Evolutionary conservation across 1,139 yeast species (phyloP).

Genomic region (Suhomyces maxii): DNA sequence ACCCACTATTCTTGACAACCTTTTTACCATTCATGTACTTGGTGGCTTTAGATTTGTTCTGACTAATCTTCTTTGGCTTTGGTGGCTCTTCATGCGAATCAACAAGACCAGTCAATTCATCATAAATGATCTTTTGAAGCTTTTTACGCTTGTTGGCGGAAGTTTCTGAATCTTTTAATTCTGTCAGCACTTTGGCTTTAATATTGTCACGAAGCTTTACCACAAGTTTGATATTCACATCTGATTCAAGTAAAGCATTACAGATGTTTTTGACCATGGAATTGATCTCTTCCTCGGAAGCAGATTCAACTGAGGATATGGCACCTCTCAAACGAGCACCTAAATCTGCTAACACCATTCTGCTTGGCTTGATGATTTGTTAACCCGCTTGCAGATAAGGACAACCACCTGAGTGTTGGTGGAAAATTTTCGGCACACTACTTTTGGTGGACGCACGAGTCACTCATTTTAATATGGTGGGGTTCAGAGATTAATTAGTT

Average conservation of each 20-base stretch:
- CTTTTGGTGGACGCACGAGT: constrained; percentile 3
- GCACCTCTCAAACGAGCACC: constrained; percentile 82
- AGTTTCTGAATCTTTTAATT: constrained; percentile 53
- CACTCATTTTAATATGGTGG: neutral
- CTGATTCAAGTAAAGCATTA: constrained; percentile 86
- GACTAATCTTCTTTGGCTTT: constrained; percentile 70
- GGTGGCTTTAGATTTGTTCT: constrained; percentile 7
- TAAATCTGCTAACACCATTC: constrained; percentile 92
- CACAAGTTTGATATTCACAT: constrained; percentile 86
- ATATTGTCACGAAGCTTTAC: constrained; percentile 74
- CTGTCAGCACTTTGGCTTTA: constrained; percentile 52
- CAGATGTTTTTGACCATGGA: constrained; percentile 82
- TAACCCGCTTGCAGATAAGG: constrained; percentile 1
- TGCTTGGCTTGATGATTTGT: neutral
- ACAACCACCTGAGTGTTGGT: constrained; percentile 2
- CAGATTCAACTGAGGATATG: constrained; percentile 56
- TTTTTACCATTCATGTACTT: constrained; percentile 30
- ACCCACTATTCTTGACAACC: constrained; percentile 21
- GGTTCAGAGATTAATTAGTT: no score
- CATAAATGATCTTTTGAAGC: constrained; percentile 89
- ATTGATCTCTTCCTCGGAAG: constrained; percentile 42
- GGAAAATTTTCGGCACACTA: constrained; percentile 10
- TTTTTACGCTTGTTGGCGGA: constrained; percentile 69
- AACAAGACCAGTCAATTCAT: constrained; percentile 83
- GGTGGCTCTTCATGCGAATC: constrained; percentile 70